These are phyloP conservation scores for Fonsecaea pedrosoi DNA, from an alignment of 2,329 filamentous ascomycete species.

Conservation along the genomic window DNA sequence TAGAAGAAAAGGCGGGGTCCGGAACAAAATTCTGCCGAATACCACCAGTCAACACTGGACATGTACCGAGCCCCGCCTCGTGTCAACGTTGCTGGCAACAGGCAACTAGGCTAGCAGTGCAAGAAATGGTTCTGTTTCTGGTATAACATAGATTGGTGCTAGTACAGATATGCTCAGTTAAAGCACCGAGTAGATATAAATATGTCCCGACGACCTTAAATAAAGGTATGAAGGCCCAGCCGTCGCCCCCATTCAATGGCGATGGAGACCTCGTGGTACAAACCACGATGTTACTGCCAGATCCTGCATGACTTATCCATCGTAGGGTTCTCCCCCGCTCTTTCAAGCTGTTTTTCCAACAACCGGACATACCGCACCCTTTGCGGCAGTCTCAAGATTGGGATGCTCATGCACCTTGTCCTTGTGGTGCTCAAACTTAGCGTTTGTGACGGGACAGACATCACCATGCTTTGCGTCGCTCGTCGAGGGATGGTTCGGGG, in stretches of 20 bases:
- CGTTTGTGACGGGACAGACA: constrained; percentile 40
- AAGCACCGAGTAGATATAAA: not conserved
- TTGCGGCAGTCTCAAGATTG: constrained; percentile 26
- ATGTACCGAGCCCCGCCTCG: not conserved
- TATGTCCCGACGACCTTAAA: not conserved
- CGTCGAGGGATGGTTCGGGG: constrained; percentile 38
- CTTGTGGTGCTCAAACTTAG: constrained; percentile 37
- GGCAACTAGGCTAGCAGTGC: not conserved
- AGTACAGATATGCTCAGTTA: not conserved
- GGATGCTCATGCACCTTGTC: constrained; percentile 35
- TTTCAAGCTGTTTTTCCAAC: constrained; percentile 26
- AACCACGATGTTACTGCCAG: not conserved
- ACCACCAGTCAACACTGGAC: not conserved
- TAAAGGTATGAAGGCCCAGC: not conserved
- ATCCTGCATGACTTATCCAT: not conserved
- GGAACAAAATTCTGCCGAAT: not conserved
- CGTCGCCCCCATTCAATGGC: not conserved
- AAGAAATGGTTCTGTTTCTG: not conserved
- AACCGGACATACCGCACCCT: constrained; percentile 38
- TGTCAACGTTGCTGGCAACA: too few species aligned
- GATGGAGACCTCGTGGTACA: not conserved
- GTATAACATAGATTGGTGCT: not conserved
- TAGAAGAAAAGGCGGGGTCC: not conserved
- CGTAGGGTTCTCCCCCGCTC: not conserved
- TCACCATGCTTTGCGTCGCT: constrained; percentile 32